Base-by-base conservation (phyloP, 148 eudicot species). In the Bassia scoparia region DNA sequence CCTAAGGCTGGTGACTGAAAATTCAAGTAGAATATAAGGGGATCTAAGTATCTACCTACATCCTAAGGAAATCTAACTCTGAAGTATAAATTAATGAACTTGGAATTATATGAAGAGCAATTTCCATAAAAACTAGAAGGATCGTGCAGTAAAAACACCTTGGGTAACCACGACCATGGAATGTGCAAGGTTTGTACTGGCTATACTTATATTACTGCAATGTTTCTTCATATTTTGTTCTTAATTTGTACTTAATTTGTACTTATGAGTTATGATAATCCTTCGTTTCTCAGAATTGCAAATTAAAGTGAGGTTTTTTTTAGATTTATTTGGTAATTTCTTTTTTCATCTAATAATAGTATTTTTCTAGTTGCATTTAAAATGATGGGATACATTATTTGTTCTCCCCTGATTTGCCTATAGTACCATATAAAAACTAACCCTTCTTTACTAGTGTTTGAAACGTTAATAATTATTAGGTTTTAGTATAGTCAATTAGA, bases 141-240 rank as follows among this genome's bases (percentile, higher is more conserved):
- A 37, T 58, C 68, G 11, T 49, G 76, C 62, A 71, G 65, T 44
- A 46, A 34, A n/a, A 65, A 73, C 24, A 74, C 46, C 73, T 59
- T 74, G 44, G 72, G 30, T 56, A 35, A 43, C 46, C 48, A 59
- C 62, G 69, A 60, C 14, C 41, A 49, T 61, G 60, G 60, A 35
- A 68, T 61, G 67, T 67, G 69, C 29, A 41, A 78, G 77, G 81
- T 78, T 78, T 73, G 81, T 73, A 31, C 50, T 24, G 38, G 24
- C 33, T 67, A 38, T 20, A 52, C 65, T 71, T 58, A 29, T 44
- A 63, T 70, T n/a, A 53, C 61, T 63, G 69, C 43, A 52, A 15
- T 44, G 67, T 17, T 52, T 70, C 12, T 49, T 34, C 44, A 18
- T 13, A 31, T 70, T 20, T 69, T 61, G 17, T 37, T 27, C 59